These are phyloP conservation scores for Rhizophlyctis rosea DNA, from an alignment of 192 early-diverging fungal genomes.

Conservation along the genomic window DNA sequence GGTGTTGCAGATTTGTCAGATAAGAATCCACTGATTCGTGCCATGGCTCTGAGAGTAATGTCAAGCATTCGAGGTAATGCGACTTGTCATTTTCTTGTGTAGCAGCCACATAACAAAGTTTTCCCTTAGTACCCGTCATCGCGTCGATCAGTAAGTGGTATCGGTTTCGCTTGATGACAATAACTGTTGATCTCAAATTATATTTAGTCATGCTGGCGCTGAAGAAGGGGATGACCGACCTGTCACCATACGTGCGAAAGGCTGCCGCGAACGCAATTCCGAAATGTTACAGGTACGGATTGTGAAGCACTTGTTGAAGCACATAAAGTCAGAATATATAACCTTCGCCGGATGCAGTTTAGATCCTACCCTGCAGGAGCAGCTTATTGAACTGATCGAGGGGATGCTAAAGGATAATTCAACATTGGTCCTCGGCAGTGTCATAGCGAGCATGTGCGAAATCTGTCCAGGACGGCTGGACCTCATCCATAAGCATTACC, in stretches of 20 bases:
- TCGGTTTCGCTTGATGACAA: neutral
- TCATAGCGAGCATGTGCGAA: slow-evolving; percentile 77
- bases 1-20: slow-evolving; percentile 72
- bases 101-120: too few species aligned
- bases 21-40: slow-evolving; percentile 86
- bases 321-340: too few species aligned
- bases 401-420: slow-evolving; percentile 79
- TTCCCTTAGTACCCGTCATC: slow-evolving; percentile 80
- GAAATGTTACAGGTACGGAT: slow-evolving; percentile 71
- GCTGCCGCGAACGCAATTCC: slow-evolving; percentile 87
- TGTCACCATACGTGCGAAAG: slow-evolving; percentile 91
- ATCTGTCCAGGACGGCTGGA: slow-evolving; percentile 85
- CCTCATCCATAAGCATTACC: slow-evolving; percentile 83
- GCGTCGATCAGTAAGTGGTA: slow-evolving; percentile 67
- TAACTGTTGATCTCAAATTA: too few species aligned
- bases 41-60: slow-evolving; percentile 95
- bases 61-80: slow-evolving; percentile 74
- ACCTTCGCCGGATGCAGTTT: slow-evolving; percentile 48
- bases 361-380: slow-evolving; percentile 72
- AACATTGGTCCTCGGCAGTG: slow-evolving; percentile 82
- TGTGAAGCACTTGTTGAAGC: neutral
- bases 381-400: slow-evolving; percentile 72
- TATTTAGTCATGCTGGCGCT: slow-evolving; percentile 75
- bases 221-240: slow-evolving; percentile 79
- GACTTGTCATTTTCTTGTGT: too few species aligned